Base-by-base conservation (phyloP, 768 basidiomycete genomes). In the Albatrellus ellisii region DNA sequence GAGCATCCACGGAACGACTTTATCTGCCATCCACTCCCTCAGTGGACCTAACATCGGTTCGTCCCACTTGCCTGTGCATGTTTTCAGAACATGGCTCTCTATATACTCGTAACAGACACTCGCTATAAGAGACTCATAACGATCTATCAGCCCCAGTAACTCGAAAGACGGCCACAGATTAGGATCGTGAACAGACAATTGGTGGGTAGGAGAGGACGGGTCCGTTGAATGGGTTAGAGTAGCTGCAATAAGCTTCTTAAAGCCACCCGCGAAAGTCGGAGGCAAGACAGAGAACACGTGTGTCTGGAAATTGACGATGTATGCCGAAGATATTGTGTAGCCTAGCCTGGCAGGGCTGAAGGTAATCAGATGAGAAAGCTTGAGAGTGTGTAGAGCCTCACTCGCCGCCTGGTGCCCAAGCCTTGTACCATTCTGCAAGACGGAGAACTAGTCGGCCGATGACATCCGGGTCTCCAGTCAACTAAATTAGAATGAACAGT, bases 51-150 rank as follows among this genome's bases (percentile, higher is more conserved):
- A 54, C 66, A 81, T 68, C 6, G 75, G 72, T 38, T 65, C 70
- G 26, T 69, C 70, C 85, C 86, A 94, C 51, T 73, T 70, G 2
- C 69, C 75, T 8, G 72, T 61, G 54, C 83, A 89, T 2, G 71
- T 74, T 45, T 67, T 66, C 43, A 70, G 42, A 0, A 95, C 80
- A 44, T 85, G 70, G 4, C 63, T 56, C 54, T 91, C 87, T 47
- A 99, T 91, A 50, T 78, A 75, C 53, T 85, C 82, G 49, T 90
- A 89, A 22, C 87, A 85, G 3, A 91, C 80, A 38, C 76, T 77
- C 15, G 84, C 77, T 22, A 97, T 75, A 44, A 90, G 72, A 6
- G 76, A 73, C 53, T 92, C 89, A 54, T 83, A 89, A 22, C 87
- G 77, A 46, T 87, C 83, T 21, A 85, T 66, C 7, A 94, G 64